phyloP scores from a whole-genome alignment of 2,329 filamentous ascomycete species.

The Boeremia lycopersici region DNA sequence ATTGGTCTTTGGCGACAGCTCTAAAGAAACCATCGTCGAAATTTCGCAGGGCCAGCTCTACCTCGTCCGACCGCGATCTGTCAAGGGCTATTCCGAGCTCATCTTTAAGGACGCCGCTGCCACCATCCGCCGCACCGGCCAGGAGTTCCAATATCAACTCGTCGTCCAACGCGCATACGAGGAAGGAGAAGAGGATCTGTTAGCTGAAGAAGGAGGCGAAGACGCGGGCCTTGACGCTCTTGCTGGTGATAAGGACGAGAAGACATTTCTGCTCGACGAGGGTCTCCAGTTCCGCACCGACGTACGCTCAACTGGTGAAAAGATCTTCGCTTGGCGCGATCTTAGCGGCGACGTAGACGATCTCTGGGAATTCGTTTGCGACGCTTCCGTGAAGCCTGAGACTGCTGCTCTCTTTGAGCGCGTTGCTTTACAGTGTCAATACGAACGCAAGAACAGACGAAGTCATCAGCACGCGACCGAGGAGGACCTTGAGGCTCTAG shows the following conservation, averaged over 20 bases:
- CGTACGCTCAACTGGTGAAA: constrained; percentile 77
- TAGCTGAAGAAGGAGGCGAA: constrained; percentile 87
- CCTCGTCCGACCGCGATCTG: constrained; percentile 90
- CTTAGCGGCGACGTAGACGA: constrained; percentile 92
- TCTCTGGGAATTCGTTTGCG: constrained; percentile 98
- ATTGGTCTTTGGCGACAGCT: constrained; percentile 85
- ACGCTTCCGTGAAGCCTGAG: constrained; percentile 69
- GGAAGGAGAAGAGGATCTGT: constrained; percentile 90
- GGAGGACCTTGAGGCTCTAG: constrained; percentile 80
- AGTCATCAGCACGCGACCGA: constrained; percentile 80
- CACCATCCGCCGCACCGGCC: constrained; percentile 87
- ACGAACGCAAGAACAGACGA: constrained; percentile 91
- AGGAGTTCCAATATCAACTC: constrained; percentile 96
- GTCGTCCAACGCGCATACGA: constrained; percentile 96
- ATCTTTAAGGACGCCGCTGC: constrained; percentile 98
- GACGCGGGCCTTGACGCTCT: constrained; percentile 79
- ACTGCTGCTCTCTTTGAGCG: constrained; percentile 82
- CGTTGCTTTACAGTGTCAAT: constrained; percentile 90
- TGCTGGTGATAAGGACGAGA: constrained; percentile 87
- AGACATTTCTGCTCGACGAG: constrained; percentile 95
- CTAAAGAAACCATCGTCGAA: constrained; percentile 92
- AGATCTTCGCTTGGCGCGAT: constrained; percentile 92
- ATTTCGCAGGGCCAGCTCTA: constrained; percentile 96
- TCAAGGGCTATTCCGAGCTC: constrained; percentile 97
- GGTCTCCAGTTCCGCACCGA: constrained; percentile 85